Conservation (phyloP, 306 rosid genomes). For the Malus asiatica region DNA sequence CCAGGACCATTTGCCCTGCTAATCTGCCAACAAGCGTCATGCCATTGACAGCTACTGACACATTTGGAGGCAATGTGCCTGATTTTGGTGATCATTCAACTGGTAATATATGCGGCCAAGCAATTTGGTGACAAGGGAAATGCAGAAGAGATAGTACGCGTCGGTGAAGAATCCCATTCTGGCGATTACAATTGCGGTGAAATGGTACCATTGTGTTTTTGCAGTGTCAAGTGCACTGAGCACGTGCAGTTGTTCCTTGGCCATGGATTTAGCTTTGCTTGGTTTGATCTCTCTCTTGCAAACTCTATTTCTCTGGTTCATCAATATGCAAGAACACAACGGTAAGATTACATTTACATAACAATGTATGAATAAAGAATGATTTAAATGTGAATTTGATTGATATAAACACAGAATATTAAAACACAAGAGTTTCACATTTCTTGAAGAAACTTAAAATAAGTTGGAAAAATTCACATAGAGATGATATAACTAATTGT, state of each 20-base stretch:
- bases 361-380: background rate
- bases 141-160: slow-evolving; percentile 40
- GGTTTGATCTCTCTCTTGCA: background rate
- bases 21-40: slow-evolving; percentile 34
- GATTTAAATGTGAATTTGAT: background rate
- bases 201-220: slow-evolving; percentile 35
- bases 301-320: background rate
- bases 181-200: slow-evolving; percentile 35
- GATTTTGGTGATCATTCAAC: slow-evolving; percentile 32
- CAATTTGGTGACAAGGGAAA: slow-evolving; percentile 39
- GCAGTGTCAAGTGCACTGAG: slow-evolving; percentile 35
- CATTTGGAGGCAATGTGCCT: slow-evolving; percentile 40
- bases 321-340: background rate
- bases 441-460: background rate
- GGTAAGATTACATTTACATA: background rate
- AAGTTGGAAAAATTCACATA: background rate
- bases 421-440: background rate
- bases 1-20: slow-evolving; percentile 31
- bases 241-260: slow-evolving; percentile 19
- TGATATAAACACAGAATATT: background rate
- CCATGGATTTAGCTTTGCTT: slow-evolving; percentile 20
- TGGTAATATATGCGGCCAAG: slow-evolving; percentile 44
- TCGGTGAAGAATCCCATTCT: slow-evolving; percentile 52
- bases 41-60: slow-evolving; percentile 39
- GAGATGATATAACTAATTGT: background rate